Evolutionary conservation across 2,329 filamentous ascomycete species (phyloP).

Genomic region (Cladophialophora psammophila): DNA sequence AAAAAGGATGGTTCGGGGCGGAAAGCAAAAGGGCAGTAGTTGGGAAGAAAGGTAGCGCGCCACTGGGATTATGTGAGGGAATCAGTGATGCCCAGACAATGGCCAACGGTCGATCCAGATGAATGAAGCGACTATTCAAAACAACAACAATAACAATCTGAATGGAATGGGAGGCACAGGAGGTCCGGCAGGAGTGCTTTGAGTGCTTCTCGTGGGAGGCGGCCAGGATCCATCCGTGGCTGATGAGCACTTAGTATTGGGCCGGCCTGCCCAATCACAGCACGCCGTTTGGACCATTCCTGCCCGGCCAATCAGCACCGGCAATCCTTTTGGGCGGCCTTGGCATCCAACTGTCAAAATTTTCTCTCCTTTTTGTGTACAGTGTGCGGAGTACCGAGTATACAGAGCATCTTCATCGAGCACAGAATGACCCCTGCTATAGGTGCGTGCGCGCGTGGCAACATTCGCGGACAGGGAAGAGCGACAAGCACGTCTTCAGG

Average conservation of each 20-base stretch:
- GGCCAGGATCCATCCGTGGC: constrained; percentile 5
- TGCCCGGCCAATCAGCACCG: constrained; percentile 8
- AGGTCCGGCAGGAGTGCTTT: constrained; percentile 14
- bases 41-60: constrained; percentile 4
- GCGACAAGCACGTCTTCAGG: too few relatives aligned
- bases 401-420: too few relatives aligned
- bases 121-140: constrained; percentile 10
- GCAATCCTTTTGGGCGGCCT: not conserved
- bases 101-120: not conserved
- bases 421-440: too few relatives aligned
- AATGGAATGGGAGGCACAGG: constrained; percentile 9
- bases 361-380: not conserved
- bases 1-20: constrained; percentile 19
- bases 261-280: constrained; percentile 9
- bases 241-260: constrained; percentile 3
- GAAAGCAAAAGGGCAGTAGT: constrained; percentile 12
- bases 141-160: constrained; percentile 13
- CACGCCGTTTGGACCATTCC: not conserved
- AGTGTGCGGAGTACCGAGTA: too few relatives aligned
- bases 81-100: not conserved
- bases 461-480: too few relatives aligned
- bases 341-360: constrained; percentile 4
- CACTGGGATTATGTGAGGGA: not conserved
- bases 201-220: not conserved
- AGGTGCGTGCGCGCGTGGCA: too few relatives aligned